Percentiles rank a stretch among this genome's conserved stretches.
Conservation (phyloP, 768 basidiomycete genomes). For the Cystofilobasidium capitatum region DNA sequence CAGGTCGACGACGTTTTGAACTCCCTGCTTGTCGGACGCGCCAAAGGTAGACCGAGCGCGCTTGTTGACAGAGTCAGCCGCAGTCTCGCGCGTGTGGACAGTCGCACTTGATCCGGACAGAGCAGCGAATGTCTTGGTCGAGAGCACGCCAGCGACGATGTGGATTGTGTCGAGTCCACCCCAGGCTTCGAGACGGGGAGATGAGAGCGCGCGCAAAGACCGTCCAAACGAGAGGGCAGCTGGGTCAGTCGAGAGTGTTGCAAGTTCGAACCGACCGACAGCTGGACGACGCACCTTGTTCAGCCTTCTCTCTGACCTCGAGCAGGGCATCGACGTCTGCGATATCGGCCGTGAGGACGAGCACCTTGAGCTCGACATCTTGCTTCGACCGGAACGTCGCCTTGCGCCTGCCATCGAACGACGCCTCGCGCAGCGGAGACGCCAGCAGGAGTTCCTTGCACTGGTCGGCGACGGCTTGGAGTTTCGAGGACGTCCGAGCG, state of each 20-base stretch:
- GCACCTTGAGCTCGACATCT: slow-evolving; percentile 34
- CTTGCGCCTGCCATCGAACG: slow-evolving; percentile 1
- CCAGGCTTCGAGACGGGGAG: slow-evolving; percentile 8
- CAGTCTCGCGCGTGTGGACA: background rate
- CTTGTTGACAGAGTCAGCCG: background rate
- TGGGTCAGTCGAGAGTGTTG: background rate
- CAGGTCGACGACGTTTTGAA: slow-evolving; percentile 52
- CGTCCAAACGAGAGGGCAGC: background rate
- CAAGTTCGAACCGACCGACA: background rate
- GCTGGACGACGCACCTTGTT: slow-evolving; percentile 46
- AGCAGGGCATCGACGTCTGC: slow-evolving; percentile 59
- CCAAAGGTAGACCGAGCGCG: background rate
- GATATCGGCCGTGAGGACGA: slow-evolving; percentile 57
- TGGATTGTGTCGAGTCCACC: slow-evolving; percentile 70
- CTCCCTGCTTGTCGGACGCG: slow-evolving; percentile 48
- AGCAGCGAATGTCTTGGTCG: slow-evolving; percentile 63
- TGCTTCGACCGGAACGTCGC: background rate
- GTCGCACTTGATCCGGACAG: slow-evolving; percentile 47
- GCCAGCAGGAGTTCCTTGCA: slow-evolving; percentile 41
- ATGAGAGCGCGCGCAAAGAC: no score
- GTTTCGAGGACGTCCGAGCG: slow-evolving; percentile 51
- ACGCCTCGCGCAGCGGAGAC: slow-evolving; percentile 3
- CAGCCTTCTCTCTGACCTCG: slow-evolving; percentile 48
- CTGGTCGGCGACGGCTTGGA: slow-evolving; percentile 55
- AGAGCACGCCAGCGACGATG: slow-evolving; percentile 73